A percentile compares a stretch with the other conserved stretches of the same genome.
Evolutionary conservation across 805 yeast genomes (phyloP).

Genomic region (Diddensiella transvaalensis): DNA sequence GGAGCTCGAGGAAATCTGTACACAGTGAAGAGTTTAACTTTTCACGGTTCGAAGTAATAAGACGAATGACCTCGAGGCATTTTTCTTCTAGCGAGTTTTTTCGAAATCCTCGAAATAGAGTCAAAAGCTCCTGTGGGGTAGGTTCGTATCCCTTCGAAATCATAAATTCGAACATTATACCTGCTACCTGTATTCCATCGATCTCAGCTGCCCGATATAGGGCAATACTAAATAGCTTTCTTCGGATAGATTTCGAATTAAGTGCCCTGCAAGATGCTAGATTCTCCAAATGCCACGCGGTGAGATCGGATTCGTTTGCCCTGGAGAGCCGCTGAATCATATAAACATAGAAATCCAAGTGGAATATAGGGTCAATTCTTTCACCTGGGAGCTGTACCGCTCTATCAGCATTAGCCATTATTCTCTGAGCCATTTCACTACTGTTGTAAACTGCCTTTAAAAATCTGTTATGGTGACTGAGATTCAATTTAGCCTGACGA

Average conservation of each 20-base stretch:
- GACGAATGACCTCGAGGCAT: slow-evolving; percentile 25
- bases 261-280: slow-evolving; percentile 4
- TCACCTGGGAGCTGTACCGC: slow-evolving; percentile 1
- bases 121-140: slow-evolving; percentile 17
- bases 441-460: slow-evolving; percentile 8
- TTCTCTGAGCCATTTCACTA: slow-evolving; percentile 15
- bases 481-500: slow-evolving; percentile 9
- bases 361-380: slow-evolving; percentile 10
- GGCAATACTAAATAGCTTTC: slow-evolving; percentile 16
- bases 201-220: slow-evolving; percentile 25
- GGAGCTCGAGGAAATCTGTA: slow-evolving; percentile 27
- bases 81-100: slow-evolving; percentile 26
- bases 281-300: slow-evolving; percentile 17
- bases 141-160: slow-evolving; percentile 22
- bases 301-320: slow-evolving; percentile 10
- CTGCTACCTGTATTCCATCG: slow-evolving; percentile 27
- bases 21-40: slow-evolving; percentile 20
- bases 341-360: slow-evolving; percentile 8
- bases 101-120: slow-evolving; percentile 29
- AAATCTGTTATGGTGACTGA: slow-evolving; percentile 1
- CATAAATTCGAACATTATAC: slow-evolving; percentile 23
- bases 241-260: not conserved
- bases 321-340: slow-evolving; percentile 11
- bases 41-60: slow-evolving; percentile 14
- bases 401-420: slow-evolving; percentile 8